Base-by-base conservation (phyloP, 192 early-diverging fungal species). In the Lobosporangium transversale region DNA sequence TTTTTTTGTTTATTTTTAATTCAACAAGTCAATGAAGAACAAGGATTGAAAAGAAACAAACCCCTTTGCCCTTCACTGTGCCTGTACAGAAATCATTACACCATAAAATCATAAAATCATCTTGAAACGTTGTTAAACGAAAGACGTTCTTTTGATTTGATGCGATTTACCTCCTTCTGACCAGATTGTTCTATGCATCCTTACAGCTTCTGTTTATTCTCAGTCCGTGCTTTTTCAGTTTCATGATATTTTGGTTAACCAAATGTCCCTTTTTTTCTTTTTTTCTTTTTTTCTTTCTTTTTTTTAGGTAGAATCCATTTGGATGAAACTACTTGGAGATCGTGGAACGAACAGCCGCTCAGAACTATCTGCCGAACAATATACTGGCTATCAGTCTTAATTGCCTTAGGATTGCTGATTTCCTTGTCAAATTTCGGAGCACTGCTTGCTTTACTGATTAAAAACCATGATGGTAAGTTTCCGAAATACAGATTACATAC, bases 241-340 rank as follows among this genome's bases (percentile, higher is more conserved):
- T 42, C 18, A 27, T 37, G 43, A 43, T 14, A 10, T 43, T 12
- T 2, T 21, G 21, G n/a, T 20, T 40, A 29, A 26, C 20, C 17
- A 24, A 10, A 20, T n/a, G 10, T 50, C 42, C 7, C 10, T n/a
- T 15, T 18, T 2, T 52, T 7, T 21, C 33, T 30, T 44, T 32
- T 48, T 32, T 43, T 29, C 47, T 29, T 23, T 29, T 53, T 15
- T 20, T 7, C 9, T 53, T 18, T 27, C 15, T 53, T 17, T 27
- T 31, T 14, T 10, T 18, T 56, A 75, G 70, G 70, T 2, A 55
- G 70, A 29, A 75, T 75, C 27, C 70, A 42, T 12, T 45, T 75
- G 31, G 37, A 40, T 14, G 37, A 40, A 7, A 29, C 56, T 26
- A 52, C 60, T 48, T 57, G 44, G 26, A 30, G 52, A 26, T 58